These are phyloP conservation scores for Zasmidium angulare DNA, from an alignment of 2,329 filamentous ascomycete genomes.

Conservation along the genomic window DNA sequence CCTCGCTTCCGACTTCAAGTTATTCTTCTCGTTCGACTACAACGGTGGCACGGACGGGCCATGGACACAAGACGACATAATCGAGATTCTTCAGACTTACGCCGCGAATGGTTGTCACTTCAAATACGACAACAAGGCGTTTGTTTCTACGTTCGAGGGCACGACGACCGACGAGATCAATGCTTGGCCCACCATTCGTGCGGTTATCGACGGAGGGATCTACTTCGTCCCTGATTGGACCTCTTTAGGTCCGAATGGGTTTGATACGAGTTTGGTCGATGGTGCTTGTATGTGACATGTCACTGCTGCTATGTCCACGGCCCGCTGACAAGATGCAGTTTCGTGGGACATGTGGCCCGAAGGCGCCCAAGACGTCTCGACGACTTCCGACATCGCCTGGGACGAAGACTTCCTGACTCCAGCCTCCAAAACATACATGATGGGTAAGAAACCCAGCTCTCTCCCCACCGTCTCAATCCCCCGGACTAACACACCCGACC, in stretches of 20 bases:
- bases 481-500: not conserved
- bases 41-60: conserved; percentile 44
- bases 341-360: conserved; percentile 54
- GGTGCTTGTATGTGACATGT: conserved; percentile 33
- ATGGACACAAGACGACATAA: conserved; percentile 36
- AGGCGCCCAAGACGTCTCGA: conserved; percentile 52
- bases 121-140: conserved; percentile 49
- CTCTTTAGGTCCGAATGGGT: conserved; percentile 37
- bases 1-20: conserved; percentile 45
- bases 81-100: conserved; percentile 50
- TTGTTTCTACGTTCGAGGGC: conserved; percentile 56
- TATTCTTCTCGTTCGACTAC: conserved; percentile 59
- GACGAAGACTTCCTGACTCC: conserved; percentile 31
- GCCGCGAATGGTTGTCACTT: conserved; percentile 48
- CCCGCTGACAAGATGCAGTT: conserved; percentile 26
- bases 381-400: conserved; percentile 43
- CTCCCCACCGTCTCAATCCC: not conserved
- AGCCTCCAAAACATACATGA: conserved; percentile 50
- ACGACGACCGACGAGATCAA: conserved; percentile 5
- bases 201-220: conserved; percentile 24
- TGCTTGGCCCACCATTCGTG: conserved; percentile 34
- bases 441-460: conserved; percentile 24
- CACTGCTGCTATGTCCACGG: not conserved
- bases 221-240: conserved; percentile 52
- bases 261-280: conserved; percentile 35